Conservation (phyloP, 140 eudicot species). For the Bidens hawaiensis region DNA sequence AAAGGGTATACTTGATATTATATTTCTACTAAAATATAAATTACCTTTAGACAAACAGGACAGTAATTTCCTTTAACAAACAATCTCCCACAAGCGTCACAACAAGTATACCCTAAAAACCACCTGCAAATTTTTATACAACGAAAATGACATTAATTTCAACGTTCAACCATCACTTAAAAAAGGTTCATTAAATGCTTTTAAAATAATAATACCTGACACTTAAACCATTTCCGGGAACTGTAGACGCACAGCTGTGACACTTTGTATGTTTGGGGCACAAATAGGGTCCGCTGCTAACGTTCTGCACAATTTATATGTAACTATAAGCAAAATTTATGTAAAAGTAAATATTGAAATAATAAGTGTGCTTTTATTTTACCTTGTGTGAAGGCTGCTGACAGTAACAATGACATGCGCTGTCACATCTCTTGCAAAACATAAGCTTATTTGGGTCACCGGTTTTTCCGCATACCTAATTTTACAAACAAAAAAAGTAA, state of each 20-base stretch:
- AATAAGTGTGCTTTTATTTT: neutral
- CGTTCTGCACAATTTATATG: conserved; percentile 55
- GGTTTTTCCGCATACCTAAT: conserved; percentile 72
- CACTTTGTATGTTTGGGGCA: conserved; percentile 92
- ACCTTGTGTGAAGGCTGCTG: conserved; percentile 98
- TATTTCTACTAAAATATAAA: neutral
- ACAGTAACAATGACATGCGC: conserved; percentile 84
- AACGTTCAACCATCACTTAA: neutral
- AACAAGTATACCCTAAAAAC: conserved; percentile 90
- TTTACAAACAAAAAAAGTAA: neutral
- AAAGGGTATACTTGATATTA: neutral
- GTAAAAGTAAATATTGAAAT: no score
- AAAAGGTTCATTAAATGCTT: neutral
- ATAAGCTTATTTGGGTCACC: conserved; percentile 83
- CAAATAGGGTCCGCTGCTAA: conserved; percentile 83
- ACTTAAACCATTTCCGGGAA: conserved; percentile 93
- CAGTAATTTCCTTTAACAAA: conserved; percentile 89
- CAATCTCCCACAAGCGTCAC: conserved; percentile 96
- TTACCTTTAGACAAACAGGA: conserved; percentile 92
- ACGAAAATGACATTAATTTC: neutral
- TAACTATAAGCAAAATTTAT: conserved; percentile 3
- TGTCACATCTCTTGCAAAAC: conserved; percentile 96
- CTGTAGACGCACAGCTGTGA: conserved; percentile 86
- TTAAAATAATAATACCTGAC: conserved; percentile 47
- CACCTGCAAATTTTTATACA: conserved; percentile 54